Evolutionary conservation across 2,329 filamentous ascomycete genomes (phyloP), one percentile per base, ranked within the genome.

Genomic region (Elsinoe arachidis): DNA sequence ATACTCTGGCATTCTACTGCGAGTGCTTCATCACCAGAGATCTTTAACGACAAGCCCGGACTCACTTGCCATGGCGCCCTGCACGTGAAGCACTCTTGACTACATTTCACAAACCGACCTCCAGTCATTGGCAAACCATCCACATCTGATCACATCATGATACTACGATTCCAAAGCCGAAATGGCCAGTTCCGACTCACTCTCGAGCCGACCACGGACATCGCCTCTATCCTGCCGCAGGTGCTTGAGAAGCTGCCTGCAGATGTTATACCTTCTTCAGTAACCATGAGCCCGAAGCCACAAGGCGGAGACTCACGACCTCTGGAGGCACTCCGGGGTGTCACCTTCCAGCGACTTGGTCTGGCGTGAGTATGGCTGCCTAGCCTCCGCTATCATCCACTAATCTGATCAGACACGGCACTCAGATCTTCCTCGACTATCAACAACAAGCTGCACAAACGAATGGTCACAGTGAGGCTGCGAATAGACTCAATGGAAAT

Each of bases 181-280:
- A 90, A 96, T 76, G 93, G 93, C 76, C 93, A 93, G 79, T 86
- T 91, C 73, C 87, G 93, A 65, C 78, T 97, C 66, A 88, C 80
- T 54, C 82, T 95, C 64, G 85, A 91, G 65, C 81, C 85, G 53
- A 79, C 80, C 41, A 84, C 88, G 61, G 84, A 85, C 0, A 96
- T 97, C 70, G 69, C 77, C 17, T 74, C 79, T 7, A 73, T 85
- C 26, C 69, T 80, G 12, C 70, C 71, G 14, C 68, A 83, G 71
- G 75, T 86, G 54, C 70, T 80, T 15, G 80, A 84, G 63, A 79
- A 83, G 61, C 74, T 85, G n/a, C 82, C 83, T 30, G 72, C 76
- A 59, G 75, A 78, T 59, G 72, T 75, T 59, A 76, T 83, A 58
- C 71, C 81, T 11, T 70, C 76, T 26, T 80, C 80, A 39, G 73